These are phyloP conservation scores for Pseudozyma sp. DNA, from an alignment of 1,284 basidiomycete species.

Conservation along the genomic window DNA sequence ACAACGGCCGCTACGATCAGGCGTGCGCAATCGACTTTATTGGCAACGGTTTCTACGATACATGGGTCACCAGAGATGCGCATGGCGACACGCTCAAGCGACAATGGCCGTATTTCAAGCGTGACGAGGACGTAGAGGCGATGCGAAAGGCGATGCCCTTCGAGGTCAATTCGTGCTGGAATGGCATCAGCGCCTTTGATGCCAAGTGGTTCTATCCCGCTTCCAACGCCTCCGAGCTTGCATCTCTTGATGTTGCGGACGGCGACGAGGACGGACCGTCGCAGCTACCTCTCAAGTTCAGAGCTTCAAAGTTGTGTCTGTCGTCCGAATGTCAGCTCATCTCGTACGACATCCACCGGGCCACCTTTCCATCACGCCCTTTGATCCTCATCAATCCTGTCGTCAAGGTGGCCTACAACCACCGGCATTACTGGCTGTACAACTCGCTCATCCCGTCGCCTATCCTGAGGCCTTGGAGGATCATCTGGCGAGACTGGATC, in stretches of 20 bases:
- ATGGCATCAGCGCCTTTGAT: constrained; percentile 73
- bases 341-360: constrained; percentile 74
- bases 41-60: constrained; percentile 72
- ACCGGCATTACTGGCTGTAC: constrained; percentile 45
- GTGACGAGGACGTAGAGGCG: constrained; percentile 68
- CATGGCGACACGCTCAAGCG: constrained; percentile 69
- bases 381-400: constrained; percentile 72
- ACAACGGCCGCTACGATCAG: constrained; percentile 73
- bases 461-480: constrained; percentile 47
- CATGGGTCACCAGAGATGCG: constrained; percentile 59
- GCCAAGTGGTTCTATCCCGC: constrained; percentile 70
- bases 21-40: constrained; percentile 74
- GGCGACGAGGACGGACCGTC: constrained; percentile 62
- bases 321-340: constrained; percentile 74
- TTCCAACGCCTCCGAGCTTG: background rate
- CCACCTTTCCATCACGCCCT: constrained; percentile 70
- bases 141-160: constrained; percentile 70
- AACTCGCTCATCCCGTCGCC: constrained; percentile 44
- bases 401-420: constrained; percentile 54
- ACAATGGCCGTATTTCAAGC: constrained; percentile 74
- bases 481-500: constrained; percentile 56
- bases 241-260: background rate
- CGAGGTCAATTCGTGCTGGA: constrained; percentile 75
- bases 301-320: constrained; percentile 71
- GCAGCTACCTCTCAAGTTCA: constrained; percentile 71